Evolutionary conservation across 75 land plant genomes (phyloP), one percentile per base, ranked within the genome.

Genomic region (Pinus taeda): DNA sequence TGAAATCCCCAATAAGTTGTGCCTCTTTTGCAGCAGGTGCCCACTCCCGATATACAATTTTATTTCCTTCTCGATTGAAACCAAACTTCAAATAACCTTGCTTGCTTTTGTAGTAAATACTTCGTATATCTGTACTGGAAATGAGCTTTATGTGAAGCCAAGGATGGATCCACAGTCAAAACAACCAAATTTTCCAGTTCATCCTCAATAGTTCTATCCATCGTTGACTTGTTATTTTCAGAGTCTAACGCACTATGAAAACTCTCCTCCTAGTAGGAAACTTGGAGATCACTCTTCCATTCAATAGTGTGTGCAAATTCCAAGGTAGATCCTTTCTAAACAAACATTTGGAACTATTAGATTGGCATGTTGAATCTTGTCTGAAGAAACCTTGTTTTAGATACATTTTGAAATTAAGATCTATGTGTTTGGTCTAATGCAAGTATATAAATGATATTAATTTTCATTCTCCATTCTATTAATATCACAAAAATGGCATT

Each of bases 81-180:
- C 99, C 99, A 90, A 89, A 94, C 81, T 94, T 92, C 75, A 85
- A 24, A 81, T 90, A 96, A 30, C 99, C 98, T 96, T 79, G 81
- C 83, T 45, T 59, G 45, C 57, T 88, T 92, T 70, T 81, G 87
- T 30, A 88, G 88, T 49, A 77, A 22, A 77, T 89, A 96, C 72
- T 78, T 87, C 12, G 29, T 75, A 66, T 81, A 64, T 82, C 97
- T 89, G 69, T 88, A 89, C 20, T 53, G 76, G 15, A 96, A 85
- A 81, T 96, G 99, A 77, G 85, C 85, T 83, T 84, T 82, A 80
- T 79, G 93, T 45, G 90, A 67, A 79, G 78, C 74, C 76, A 96
- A 78, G 37, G 74, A 73, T 64, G 95, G 95, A 81, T 96, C 99
- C 74, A 86, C 76, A 53, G 76, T 67, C 3, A 89, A 37, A n/a